Conservation (phyloP, 805 yeast species). For the Pichia nanzhaoensis region DNA sequence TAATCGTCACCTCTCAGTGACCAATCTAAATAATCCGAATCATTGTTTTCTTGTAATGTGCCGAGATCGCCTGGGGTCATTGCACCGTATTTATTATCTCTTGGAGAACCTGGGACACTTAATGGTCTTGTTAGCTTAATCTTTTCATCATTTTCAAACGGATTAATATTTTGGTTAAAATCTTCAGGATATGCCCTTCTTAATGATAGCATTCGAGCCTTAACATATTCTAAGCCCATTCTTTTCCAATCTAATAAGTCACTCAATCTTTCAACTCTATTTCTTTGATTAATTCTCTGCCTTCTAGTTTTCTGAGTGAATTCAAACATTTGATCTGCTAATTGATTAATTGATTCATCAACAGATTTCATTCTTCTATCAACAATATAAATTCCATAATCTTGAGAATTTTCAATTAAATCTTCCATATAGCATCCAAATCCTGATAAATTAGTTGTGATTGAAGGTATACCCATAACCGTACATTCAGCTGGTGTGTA, state of each 20-base stretch:
- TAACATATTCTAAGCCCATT: conserved; percentile 94
- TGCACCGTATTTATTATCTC: conserved; percentile 48
- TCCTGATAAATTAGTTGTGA: conserved; percentile 92
- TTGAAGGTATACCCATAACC: conserved; percentile 98
- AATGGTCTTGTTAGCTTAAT: conserved; percentile 83
- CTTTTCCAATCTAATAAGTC: conserved; percentile 96
- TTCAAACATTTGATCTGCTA: conserved; percentile 82
- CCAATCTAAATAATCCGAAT: conserved; percentile 72
- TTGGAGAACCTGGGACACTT: conserved; percentile 96
- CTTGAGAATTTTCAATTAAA: conserved; percentile 85
- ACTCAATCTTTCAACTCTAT: conserved; percentile 89
- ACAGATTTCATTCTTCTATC: conserved; percentile 90
- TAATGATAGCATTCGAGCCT: conserved; percentile 87
- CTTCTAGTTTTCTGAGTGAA: conserved; percentile 86
- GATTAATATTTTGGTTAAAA: conserved; percentile 43
- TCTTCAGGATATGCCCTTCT: conserved; percentile 91
- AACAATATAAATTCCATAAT: conserved; percentile 95
- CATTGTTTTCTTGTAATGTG: conserved; percentile 85
- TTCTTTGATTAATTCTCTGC: conserved; percentile 96
- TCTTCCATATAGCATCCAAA: conserved; percentile 99
- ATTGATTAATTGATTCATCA: conserved; percentile 88
- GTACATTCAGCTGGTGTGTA: conserved; percentile 99
- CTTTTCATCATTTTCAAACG: conserved; percentile 34
- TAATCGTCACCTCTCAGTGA: conserved; percentile 42
- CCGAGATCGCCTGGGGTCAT: conserved; percentile 99